These are phyloP conservation scores for Kuraishia piskuri DNA, from an alignment of 805 yeast genomes.

Conservation along the genomic window DNA sequence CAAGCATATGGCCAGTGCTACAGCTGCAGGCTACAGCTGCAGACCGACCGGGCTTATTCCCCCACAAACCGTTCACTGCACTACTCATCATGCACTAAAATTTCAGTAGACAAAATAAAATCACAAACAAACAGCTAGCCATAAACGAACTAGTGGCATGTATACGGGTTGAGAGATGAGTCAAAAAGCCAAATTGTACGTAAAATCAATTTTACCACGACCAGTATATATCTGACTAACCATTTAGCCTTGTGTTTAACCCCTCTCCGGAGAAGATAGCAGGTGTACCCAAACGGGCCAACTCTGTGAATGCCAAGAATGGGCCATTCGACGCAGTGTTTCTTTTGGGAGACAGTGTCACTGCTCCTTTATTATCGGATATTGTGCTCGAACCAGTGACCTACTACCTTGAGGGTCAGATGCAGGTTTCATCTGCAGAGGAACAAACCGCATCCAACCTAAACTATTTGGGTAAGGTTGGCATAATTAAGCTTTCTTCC, in stretches of 20 bases:
- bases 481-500: conserved; percentile 29
- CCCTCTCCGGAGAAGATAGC: conserved; percentile 25
- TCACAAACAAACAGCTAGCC: neutral
- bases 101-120: neutral
- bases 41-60: too few species aligned
- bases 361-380: conserved; percentile 6
- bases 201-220: too few species aligned
- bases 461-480: conserved; percentile 23
- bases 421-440: conserved; percentile 4
- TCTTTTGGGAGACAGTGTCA: conserved; percentile 36
- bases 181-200: neutral
- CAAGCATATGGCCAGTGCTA: too few species aligned
- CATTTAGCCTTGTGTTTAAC: conserved; percentile 30
- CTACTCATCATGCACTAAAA: neutral
- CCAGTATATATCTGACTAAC: neutral
- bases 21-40: too few species aligned
- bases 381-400: conserved; percentile 11
- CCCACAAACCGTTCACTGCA: neutral
- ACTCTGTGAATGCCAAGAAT: conserved; percentile 41
- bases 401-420: conserved; percentile 16
- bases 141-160: too few species aligned
- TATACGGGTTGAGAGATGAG: neutral
- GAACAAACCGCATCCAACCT: conserved; percentile 19
- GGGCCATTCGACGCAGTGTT: conserved; percentile 59
- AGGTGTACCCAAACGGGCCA: conserved; percentile 36